Base-by-base conservation (phyloP, 495 filamentous ascomycete genomes). In the Neurospora pannonica region DNA sequence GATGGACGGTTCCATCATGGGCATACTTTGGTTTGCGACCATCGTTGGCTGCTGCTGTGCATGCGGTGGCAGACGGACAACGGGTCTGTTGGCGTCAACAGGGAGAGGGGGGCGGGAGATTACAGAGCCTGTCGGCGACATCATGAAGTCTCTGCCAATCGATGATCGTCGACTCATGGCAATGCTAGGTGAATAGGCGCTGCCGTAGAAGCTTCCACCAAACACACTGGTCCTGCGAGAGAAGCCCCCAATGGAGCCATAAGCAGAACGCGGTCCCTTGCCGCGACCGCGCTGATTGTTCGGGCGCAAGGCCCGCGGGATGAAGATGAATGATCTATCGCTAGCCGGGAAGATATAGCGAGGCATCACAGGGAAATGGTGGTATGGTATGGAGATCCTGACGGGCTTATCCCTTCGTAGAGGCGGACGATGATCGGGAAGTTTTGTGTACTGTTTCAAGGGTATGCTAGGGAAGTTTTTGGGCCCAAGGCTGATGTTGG, bases 261-360 rank as follows among this genome's bases (percentile, higher is more conserved):
- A 79, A 28, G 85, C 85, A 74, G 93, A 92, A 71, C 91, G 89
- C 38, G 92, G 91, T 6, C 76, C 79, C 77, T 92, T 89, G 40
- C 93, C 91, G 42, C 91, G 87, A 74, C 91, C 90, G 21, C 91
- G 89, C 83, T 96, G 93, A 79, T 96, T 93, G 81, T 97, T 97
- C 48, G 97, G 97, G 77, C 96, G 89, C 82, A 97, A 88, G 19
- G 96, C 95, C 77, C 96, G 88, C 21, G 96, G 96, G 73, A 99
- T 99, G 83, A 99, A 99, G 76, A 98, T 97, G 79, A 99, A 99
- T 0, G 96, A 98, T 72, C 96, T 88, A 72, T 97, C 94, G 70
- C 87, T 87, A 13, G 93, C 90, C 8, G 96, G 96, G 82, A 95
- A 97, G 54, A 98, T 95, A 81, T 97, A 98, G 62, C 92, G 89